phyloP scores from a whole-genome alignment of 2,329 filamentous ascomycete species.

The Paraconiothyrium brasiliense region DNA sequence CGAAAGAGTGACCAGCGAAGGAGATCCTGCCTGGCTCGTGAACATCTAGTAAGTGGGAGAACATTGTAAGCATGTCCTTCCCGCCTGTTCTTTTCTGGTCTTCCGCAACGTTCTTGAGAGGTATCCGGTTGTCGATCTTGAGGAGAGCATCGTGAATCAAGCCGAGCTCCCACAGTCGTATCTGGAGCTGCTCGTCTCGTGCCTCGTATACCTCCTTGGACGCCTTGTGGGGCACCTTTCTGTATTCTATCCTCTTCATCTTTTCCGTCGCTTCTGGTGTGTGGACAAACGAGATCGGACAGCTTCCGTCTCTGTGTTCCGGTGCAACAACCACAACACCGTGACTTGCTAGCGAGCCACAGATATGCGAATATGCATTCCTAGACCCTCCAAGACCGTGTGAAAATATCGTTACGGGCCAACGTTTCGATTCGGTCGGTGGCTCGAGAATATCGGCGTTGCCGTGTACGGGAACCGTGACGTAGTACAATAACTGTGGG shows the following conservation, averaged over 20 bases:
- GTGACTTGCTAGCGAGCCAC: constrained; percentile 80
- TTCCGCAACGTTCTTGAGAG: constrained; percentile 57
- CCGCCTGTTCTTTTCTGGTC: constrained; percentile 48
- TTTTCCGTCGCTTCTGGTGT: constrained; percentile 59
- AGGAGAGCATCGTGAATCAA: constrained; percentile 74
- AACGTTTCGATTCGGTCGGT: constrained; percentile 63
- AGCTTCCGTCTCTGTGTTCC: constrained; percentile 84
- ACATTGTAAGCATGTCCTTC: constrained; percentile 63
- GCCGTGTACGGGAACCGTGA: constrained; percentile 75
- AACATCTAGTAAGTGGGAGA: constrained; percentile 71
- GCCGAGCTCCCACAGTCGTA: constrained; percentile 81
- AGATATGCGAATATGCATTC: constrained; percentile 86
- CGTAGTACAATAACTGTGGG: constrained; percentile 76
- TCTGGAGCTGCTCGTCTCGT: constrained; percentile 76
- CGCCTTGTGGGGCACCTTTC: constrained; percentile 67
- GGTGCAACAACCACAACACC: constrained; percentile 82
- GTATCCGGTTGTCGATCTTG: constrained; percentile 68
- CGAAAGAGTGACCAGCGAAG: constrained; percentile 84
- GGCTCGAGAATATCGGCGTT: constrained; percentile 71
- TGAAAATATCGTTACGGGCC: constrained; percentile 86
- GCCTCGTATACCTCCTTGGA: constrained; percentile 71
- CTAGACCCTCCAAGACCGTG: constrained; percentile 83
- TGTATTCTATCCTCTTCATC: constrained; percentile 54
- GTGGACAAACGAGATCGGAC: constrained; percentile 77
- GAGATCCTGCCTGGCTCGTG: constrained; percentile 76